Evolutionary conservation across 176 grass and related monocot genomes (phyloP), one percentile per base, ranked within the genome.

Genomic region (Ensete ventricosum): DNA sequence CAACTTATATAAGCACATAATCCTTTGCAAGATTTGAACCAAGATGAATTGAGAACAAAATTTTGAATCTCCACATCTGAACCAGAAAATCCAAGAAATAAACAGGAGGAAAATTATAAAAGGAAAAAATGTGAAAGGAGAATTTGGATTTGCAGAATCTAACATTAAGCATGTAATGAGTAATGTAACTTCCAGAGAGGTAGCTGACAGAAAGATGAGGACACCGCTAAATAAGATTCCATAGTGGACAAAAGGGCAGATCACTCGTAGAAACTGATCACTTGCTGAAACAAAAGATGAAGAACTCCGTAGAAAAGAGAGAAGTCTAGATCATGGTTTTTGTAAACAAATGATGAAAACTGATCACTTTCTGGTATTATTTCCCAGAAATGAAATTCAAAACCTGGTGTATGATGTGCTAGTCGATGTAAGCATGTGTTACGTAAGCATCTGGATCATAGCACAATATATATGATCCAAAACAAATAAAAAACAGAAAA

Each of bases 1-100:
- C 86, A 93, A 34, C 90, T 93, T 85, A 99, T 87, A 62, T 99
- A 99, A 78, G 95, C 95, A 78, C 95, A 94, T 68, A 94, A 34
- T 14, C 84, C 62, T 48, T 74, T 80, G 73, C 78, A 84, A 74
- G 65, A 86, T 81, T 87, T 82, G 77, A 99, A 99, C 95, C 90
- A 99, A 73, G 90, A 83, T 34, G 95, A 91, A 8, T 90, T 73
- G 84, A 94, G 50, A 63, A 99, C 83, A 53, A 82, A 77, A 67
- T 51, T 84, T 81, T 99, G 95, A 76, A 99, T 93, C 53, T 78
- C 82, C 62, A 80, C 64, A 63, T 99, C 90, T 99, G 82, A 21
- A 81, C 4, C 34, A 43, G 34, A 43, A 43, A 43, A 43, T 43
- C 34, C 34, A 60, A 0, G n/a, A 43, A 62, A 63, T 52, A 76